These are phyloP conservation scores for Ogataea nakhonphanomensis DNA, from an alignment of 805 yeast genomes.

Conservation along the genomic window DNA sequence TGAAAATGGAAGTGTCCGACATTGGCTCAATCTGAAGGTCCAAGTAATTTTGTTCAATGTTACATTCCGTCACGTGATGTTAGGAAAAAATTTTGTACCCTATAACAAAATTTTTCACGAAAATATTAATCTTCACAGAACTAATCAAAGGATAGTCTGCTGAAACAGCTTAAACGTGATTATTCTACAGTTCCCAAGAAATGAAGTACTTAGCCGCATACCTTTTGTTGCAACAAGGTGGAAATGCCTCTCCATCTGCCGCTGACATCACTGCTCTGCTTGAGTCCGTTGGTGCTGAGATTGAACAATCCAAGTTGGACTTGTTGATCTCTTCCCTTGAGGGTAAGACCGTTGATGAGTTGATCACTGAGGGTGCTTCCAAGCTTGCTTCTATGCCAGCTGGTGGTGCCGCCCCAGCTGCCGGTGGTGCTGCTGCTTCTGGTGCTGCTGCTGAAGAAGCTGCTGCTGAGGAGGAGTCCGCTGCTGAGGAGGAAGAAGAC, in stretches of 20 bases:
- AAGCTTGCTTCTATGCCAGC: constrained; percentile 97
- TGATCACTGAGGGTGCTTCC: constrained; percentile 91
- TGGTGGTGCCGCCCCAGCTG: constrained; percentile 93
- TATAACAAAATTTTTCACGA: constrained; percentile 14
- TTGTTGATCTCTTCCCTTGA: constrained; percentile 79
- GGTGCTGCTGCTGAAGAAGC: constrained; percentile 71
- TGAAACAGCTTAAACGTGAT: constrained; percentile 68
- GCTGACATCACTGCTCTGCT: constrained; percentile 84
- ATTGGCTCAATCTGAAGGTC: neutral
- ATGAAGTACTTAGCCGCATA: constrained; percentile 99
- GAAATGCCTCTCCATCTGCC: constrained; percentile 91
- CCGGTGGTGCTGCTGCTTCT: constrained; percentile 68
- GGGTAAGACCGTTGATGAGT: constrained; percentile 88
- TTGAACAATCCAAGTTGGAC: constrained; percentile 83
- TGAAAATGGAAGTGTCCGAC: constrained; percentile 14
- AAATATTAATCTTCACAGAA: constrained; percentile 5
- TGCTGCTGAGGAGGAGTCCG: constrained; percentile 66
- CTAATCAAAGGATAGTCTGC: constrained; percentile 78
- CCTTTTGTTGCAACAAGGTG: constrained; percentile 96
- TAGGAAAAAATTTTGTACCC: constrained; percentile 2
- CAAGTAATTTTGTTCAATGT: neutral
- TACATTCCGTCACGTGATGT: constrained; percentile 9
- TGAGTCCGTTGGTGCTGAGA: constrained; percentile 94
- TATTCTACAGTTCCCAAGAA: constrained; percentile 46
- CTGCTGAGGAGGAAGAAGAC: constrained; percentile 56